A percentile compares a stretch with the other conserved stretches of the same genome.
phyloP scores from a whole-genome alignment of 2,329 filamentous ascomycete species.

The Niveomyces coronatus region DNA sequence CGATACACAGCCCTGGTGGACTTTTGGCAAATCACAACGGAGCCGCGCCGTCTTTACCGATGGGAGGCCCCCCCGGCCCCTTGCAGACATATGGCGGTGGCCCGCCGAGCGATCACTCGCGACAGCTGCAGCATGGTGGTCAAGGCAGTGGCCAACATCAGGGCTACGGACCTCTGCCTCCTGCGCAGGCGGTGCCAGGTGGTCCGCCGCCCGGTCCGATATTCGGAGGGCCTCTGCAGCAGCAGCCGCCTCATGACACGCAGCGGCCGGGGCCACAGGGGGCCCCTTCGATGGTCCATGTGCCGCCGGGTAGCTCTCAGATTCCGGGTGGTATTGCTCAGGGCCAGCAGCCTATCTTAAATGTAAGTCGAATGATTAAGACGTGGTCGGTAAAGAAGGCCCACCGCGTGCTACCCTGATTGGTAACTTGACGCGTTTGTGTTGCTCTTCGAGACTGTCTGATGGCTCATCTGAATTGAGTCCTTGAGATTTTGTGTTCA shows the following conservation, averaged over 20 bases:
- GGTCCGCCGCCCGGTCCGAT: conserved; percentile 47
- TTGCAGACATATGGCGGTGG: conserved; percentile 44
- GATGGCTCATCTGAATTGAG: conserved; percentile 1
- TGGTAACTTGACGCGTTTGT: neutral
- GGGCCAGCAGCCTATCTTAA: conserved; percentile 36
- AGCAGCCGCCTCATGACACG: conserved; percentile 53
- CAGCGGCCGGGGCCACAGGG: conserved; percentile 36
- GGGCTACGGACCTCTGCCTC: conserved; percentile 46
- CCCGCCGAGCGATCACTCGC: conserved; percentile 40
- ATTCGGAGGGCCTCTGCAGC: conserved; percentile 61
- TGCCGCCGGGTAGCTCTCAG: conserved; percentile 28
- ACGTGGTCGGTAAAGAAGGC: conserved; percentile 1
- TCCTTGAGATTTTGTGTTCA: neutral
- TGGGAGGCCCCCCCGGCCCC: conserved; percentile 42
- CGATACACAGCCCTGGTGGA: conserved; percentile 87
- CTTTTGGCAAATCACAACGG: conserved; percentile 66
- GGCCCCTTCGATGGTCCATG: conserved; percentile 39
- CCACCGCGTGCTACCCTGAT: neutral
- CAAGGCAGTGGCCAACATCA: conserved; percentile 41
- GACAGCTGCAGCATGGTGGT: conserved; percentile 42
- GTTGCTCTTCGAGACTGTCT: neutral
- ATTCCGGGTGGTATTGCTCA: conserved; percentile 29
- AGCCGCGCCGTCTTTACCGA: conserved; percentile 40
- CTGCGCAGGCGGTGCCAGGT: conserved; percentile 39
- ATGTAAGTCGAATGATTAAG: conserved; percentile 32